Conservation (phyloP, 768 basidiomycete genomes). For the Termitomyces sp. region DNA sequence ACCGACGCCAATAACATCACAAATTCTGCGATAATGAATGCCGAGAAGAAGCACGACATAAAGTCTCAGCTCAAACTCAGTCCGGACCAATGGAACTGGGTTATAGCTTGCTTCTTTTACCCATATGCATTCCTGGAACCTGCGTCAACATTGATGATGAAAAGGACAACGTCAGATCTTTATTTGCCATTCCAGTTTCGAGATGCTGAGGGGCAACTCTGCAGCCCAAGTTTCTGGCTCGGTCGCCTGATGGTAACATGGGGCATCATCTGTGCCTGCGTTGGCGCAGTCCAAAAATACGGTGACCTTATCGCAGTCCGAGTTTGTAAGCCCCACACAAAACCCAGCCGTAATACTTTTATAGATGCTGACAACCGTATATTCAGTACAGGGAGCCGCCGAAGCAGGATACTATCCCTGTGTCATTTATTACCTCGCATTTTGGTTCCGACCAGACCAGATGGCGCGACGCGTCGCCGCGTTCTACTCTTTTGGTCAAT, state of each 20-base stretch:
- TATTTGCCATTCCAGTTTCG: background rate
- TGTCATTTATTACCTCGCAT: constrained; percentile 12
- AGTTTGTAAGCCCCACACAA: constrained; percentile 2
- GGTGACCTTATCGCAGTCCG: constrained; percentile 6
- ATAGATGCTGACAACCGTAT: background rate
- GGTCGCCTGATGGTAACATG: constrained; percentile 11
- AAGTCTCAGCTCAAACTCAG: constrained; percentile 8
- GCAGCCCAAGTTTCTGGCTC: constrained; percentile 13
- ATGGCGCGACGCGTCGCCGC: constrained; percentile 6
- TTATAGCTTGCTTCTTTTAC: constrained; percentile 12
- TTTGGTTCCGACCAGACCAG: constrained; percentile 12
- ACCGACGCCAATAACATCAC: constrained; percentile 11
- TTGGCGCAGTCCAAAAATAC: constrained; percentile 9
- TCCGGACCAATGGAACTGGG: constrained; percentile 12
- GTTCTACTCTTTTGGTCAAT: constrained; percentile 12
- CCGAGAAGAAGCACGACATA: constrained; percentile 9
- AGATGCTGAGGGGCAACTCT: background rate
- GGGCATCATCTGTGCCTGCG: constrained; percentile 9
- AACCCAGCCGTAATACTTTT: background rate
- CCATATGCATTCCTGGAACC: constrained; percentile 11
- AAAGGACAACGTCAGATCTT: constrained; percentile 7
- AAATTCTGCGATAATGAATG: constrained; percentile 12
- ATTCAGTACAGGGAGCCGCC: constrained; percentile 10
- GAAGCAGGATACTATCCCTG: constrained; percentile 14
- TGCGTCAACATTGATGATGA: constrained; percentile 10